Evolutionary conservation across 345 rosid species (phyloP).

Genomic region (Firmiana major): DNA sequence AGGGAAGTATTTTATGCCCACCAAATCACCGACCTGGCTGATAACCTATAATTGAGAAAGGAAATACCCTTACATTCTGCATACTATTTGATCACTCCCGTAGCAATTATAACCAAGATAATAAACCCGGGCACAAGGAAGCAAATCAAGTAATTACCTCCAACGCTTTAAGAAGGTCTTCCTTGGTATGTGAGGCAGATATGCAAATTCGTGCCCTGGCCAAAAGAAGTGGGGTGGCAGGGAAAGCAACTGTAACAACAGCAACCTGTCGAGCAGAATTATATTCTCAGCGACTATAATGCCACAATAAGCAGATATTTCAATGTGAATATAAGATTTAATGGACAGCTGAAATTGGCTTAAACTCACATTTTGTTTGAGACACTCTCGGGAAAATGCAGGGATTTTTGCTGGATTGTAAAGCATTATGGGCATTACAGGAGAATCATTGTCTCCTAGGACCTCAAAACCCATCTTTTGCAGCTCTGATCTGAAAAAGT

Average conservation of each 20-base stretch:
- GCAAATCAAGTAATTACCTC: constrained; percentile 32
- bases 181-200: constrained; percentile 58
- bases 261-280: constrained; percentile 35
- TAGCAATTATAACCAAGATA: not conserved
- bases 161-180: constrained; percentile 57
- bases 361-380: constrained; percentile 55
- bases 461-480: constrained; percentile 96
- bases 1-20: constrained; percentile 72
- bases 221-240: constrained; percentile 57
- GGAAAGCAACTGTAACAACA: constrained; percentile 48
- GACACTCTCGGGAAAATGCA: constrained; percentile 92
- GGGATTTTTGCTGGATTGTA: constrained; percentile 96
- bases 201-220: constrained; percentile 71
- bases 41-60: constrained; percentile 38
- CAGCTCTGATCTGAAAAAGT: constrained; percentile 88
- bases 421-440: constrained; percentile 97
- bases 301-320: not conserved
- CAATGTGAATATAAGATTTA: not conserved
- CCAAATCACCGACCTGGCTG: constrained; percentile 58
- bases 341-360: not conserved
- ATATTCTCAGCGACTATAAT: not conserved
- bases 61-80: not conserved
- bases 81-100: not conserved
- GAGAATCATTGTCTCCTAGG: constrained; percentile 94
- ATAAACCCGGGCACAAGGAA: not conserved